These are phyloP conservation scores for Dendrothele bispora DNA, from an alignment of 768 basidiomycete species.

Conservation along the genomic window DNA sequence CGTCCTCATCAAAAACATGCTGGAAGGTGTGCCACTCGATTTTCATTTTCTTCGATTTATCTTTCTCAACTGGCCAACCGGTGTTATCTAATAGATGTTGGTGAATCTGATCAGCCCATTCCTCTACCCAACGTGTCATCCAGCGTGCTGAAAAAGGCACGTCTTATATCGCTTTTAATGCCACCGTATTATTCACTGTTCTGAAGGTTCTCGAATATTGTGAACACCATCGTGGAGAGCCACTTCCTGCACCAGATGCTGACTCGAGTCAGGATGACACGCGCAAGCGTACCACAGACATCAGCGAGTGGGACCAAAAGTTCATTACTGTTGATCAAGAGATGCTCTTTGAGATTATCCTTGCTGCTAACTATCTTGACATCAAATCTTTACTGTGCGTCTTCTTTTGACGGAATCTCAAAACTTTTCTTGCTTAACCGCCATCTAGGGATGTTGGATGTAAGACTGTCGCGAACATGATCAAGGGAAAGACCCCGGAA, in stretches of 20 bases:
- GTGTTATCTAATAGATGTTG: constrained; percentile 70
- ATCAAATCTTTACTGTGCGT: constrained; percentile 96
- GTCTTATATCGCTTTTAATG: constrained; percentile 7
- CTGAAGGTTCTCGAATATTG: constrained; percentile 95
- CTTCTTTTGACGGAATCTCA: constrained; percentile 8
- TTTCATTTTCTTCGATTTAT: constrained; percentile 5
- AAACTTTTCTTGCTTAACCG: too few relatives aligned
- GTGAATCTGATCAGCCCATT: constrained; percentile 92
- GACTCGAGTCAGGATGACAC: constrained; percentile 89
- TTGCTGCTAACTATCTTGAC: constrained; percentile 99
- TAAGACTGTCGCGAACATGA: constrained; percentile 99
- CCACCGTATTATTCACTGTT: background rate
- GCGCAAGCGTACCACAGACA: constrained; percentile 97
- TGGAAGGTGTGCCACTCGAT: constrained; percentile 81
- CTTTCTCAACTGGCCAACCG: constrained; percentile 11
- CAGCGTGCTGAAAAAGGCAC: constrained; percentile 88
- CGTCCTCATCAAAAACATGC: constrained; percentile 99
- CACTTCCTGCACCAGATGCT: constrained; percentile 83
- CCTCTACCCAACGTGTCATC: constrained; percentile 94
- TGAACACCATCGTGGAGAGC: constrained; percentile 97
- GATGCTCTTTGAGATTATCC: constrained; percentile 99
- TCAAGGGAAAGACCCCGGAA: constrained; percentile 99
- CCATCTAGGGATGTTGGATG: constrained; percentile 94
- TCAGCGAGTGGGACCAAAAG: constrained; percentile 99
- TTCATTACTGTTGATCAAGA: constrained; percentile 99